These are phyloP conservation scores for Ceratobasidium papillatum DNA, from an alignment of 1,284 basidiomycete genomes.

Conservation along the genomic window DNA sequence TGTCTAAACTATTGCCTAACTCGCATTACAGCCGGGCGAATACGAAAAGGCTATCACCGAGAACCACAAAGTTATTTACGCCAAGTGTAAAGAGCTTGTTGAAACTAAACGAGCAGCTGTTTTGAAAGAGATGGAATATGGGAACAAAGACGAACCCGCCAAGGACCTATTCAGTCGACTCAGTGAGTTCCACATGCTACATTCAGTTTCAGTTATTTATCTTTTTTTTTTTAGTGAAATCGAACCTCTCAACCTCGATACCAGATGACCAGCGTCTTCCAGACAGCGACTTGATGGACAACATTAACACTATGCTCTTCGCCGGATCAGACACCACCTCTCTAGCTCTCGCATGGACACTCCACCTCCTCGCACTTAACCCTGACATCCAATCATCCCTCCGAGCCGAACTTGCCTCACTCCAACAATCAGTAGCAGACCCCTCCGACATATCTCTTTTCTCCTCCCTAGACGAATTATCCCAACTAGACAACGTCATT, in stretches of 20 bases:
- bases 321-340: slow-evolving; percentile 87
- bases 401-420: slow-evolving; percentile 62
- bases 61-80: slow-evolving; percentile 68
- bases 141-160: slow-evolving; percentile 55
- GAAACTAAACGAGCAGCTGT: slow-evolving; percentile 70
- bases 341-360: slow-evolving; percentile 78
- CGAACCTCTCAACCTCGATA: slow-evolving; percentile 70
- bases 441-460: slow-evolving; percentile 42
- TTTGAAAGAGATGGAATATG: slow-evolving; percentile 62
- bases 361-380: slow-evolving; percentile 72
- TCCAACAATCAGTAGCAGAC: slow-evolving; percentile 20
- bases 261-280: slow-evolving; percentile 75
- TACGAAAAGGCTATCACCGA: slow-evolving; percentile 60
- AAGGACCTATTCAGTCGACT: slow-evolving; percentile 71
- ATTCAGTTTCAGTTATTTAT: slow-evolving; percentile 6
- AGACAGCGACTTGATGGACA: slow-evolving; percentile 80
- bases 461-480: slow-evolving; percentile 66
- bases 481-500: slow-evolving; percentile 78
- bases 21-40: slow-evolving; percentile 61
- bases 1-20: not conserved
- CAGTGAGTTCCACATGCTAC: slow-evolving; percentile 56
- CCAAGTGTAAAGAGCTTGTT: slow-evolving; percentile 72
- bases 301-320: slow-evolving; percentile 87
- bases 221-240: slow-evolving; percentile 65
- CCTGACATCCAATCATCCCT: slow-evolving; percentile 69